phyloP scores from a whole-genome alignment of 2,329 filamentous ascomycete genomes.

The Phialophora verrucosa region DNA sequence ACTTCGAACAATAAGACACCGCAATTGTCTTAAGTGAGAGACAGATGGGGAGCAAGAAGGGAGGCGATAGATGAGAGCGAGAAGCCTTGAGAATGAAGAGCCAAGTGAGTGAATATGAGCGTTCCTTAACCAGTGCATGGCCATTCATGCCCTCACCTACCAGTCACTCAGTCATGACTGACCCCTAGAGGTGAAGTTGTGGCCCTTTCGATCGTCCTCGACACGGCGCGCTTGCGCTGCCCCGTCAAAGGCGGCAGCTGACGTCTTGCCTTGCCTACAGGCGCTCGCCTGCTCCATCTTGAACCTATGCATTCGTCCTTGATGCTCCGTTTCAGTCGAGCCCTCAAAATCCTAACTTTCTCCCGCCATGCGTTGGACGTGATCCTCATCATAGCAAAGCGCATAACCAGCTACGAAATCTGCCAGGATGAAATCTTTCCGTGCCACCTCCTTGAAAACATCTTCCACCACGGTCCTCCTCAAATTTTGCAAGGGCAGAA shows the following conservation, averaged over 20 bases:
- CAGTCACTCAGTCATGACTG: neutral
- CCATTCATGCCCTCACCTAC: neutral
- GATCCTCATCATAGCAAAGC: too few species aligned
- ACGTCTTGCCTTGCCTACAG: neutral
- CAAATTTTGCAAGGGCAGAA: too few species aligned
- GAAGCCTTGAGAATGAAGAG: neutral
- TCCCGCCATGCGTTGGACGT: too few species aligned
- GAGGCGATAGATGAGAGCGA: neutral
- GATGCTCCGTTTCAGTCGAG: too few species aligned
- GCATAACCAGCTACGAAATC: too few species aligned
- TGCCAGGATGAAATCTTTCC: too few species aligned
- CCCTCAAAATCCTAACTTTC: too few species aligned
- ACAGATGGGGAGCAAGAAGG: neutral
- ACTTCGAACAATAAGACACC: neutral
- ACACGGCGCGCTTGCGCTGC: neutral
- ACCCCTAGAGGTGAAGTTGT: neutral
- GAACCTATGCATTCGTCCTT: neutral
- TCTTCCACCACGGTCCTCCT: too few species aligned
- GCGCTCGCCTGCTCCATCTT: neutral
- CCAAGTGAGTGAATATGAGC: neutral
- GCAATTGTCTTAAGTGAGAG: neutral
- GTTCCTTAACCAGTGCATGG: neutral
- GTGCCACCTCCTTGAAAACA: too few species aligned
- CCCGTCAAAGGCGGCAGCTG: neutral
- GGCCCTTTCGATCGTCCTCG: neutral